A percentile compares a stretch with the other conserved stretches of the same genome.
These are phyloP conservation scores for Nepenthes gracilis DNA, from an alignment of 148 eudicot genomes.

Conservation along the genomic window DNA sequence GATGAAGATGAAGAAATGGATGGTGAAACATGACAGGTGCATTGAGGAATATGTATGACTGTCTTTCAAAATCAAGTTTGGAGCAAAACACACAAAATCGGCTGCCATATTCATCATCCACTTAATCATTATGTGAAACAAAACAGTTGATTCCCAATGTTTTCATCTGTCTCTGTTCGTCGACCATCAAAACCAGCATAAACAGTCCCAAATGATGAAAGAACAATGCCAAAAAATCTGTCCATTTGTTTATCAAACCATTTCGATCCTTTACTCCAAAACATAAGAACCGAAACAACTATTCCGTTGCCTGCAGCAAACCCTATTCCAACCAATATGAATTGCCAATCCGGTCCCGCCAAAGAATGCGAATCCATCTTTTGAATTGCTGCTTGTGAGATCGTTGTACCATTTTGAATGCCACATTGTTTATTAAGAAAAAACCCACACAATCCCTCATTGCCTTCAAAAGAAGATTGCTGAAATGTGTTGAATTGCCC, in stretches of 20 bases:
- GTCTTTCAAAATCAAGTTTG: conserved; percentile 28
- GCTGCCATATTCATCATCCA: conserved; percentile 5
- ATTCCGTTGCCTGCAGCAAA: conserved; percentile 33
- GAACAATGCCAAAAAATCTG: conserved; percentile 11
- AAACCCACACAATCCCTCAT: conserved; percentile 15
- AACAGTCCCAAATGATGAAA: conserved; percentile 17
- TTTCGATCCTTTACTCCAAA: conserved; percentile 23
- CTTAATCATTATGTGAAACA: background rate
- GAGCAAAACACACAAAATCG: conserved; percentile 47
- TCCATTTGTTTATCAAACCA: conserved; percentile 17
- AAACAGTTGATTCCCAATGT: conserved; percentile 18
- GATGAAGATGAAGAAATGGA: conserved; percentile 13
- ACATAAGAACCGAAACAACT: conserved; percentile 19
- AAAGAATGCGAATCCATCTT: background rate
- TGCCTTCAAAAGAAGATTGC: conserved; percentile 13
- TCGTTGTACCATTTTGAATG: background rate
- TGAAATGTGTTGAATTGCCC: conserved; percentile 18
- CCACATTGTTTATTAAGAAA: conserved; percentile 19
- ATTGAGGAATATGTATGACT: conserved; percentile 35
- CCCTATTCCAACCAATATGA: conserved; percentile 32
- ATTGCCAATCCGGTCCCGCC: conserved; percentile 19
- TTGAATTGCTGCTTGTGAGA: background rate
- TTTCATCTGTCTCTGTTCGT: conserved; percentile 12
- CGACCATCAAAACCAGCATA: conserved; percentile 9
- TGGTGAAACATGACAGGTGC: conserved; percentile 30